A percentile compares a stretch with the other conserved stretches of the same genome.
phyloP scores from a whole-genome alignment of 495 filamentous ascomycete genomes.

The Hyaloscypha hepaticicola region DNA sequence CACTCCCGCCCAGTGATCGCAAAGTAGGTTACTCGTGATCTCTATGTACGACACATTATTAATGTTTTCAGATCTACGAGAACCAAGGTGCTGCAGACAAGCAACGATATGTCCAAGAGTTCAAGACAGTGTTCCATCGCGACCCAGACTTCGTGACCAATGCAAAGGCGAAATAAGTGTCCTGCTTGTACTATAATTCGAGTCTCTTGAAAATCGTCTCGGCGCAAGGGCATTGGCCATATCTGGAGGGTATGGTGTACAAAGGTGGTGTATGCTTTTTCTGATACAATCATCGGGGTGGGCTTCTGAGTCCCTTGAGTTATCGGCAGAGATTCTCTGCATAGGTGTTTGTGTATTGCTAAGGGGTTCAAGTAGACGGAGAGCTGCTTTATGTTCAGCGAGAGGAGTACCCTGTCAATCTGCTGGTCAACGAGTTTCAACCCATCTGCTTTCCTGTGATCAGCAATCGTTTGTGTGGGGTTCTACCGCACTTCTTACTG shows the following conservation, averaged over 20 bases:
- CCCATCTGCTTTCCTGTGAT: neutral
- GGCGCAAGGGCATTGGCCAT: neutral
- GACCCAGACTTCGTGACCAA: slow-evolving; percentile 15
- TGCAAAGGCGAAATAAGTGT: neutral
- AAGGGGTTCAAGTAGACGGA: neutral
- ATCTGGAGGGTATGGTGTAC: neutral
- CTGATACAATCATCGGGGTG: neutral
- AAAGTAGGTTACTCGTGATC: slow-evolving; percentile 43
- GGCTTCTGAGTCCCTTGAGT: neutral
- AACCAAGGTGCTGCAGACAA: slow-evolving; percentile 15
- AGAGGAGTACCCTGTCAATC: neutral
- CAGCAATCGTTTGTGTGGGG: no score
- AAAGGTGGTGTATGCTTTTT: neutral
- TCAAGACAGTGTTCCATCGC: slow-evolving; percentile 28
- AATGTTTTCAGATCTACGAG: slow-evolving; percentile 21
- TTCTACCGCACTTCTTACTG: no score
- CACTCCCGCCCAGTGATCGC: slow-evolving; percentile 51
- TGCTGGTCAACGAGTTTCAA: neutral
- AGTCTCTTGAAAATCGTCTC: neutral
- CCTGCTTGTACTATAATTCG: neutral
- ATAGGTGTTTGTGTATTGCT: slow-evolving; percentile 6
- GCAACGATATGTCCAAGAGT: slow-evolving; percentile 25
- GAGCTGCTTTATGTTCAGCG: neutral
- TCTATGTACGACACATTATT: neutral
- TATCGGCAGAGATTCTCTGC: neutral